Evolutionary conservation across 2,329 filamentous ascomycete genomes (phyloP), one percentile per base, ranked within the genome.

Genomic region (Hyphodiscus sp.): DNA sequence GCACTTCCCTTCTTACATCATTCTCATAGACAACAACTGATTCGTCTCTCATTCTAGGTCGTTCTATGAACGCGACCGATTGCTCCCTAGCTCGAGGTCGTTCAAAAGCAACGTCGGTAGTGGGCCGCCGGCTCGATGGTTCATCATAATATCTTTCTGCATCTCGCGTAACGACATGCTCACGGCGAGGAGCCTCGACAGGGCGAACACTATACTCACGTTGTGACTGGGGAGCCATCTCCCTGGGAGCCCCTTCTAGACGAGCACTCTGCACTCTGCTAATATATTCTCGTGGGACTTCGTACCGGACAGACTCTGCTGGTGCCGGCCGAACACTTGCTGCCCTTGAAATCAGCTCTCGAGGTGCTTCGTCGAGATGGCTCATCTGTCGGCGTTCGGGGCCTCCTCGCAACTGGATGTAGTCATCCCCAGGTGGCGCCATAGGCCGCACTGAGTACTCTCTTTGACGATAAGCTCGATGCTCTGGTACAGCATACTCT

Each of bases 251-350:
- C 47, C 59, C 74, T 41, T 76, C 70, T 2, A 71, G 70, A 33
- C 70, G 68, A 16, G 69, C 63, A 58, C 74, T 76, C 42, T 74
- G 70, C 53, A 76, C 65, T 57, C 75, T 70, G 29, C 55, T 55
- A 23, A 71, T 68, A 59, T 77, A 78, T 29, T 73, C 71, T 51
- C 65, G 61, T 20, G 69, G 65, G 15, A 71, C 59, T 49, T 74
- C 73, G 56, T 77, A 77, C 52, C 72, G 69, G 23, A 68, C 56
- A 2, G 67, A 20, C 20, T 26, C 41, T 13, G 11, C 33, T 11
- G 47, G 51, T n/a, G 71, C 69, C 19, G 84, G 82, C 46, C 82
- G 77, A 33, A 81, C 77, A 65, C 83, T 86, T 8, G 79, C 47
- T 30, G 72, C 67, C 55, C 65, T 59, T 19, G 59, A 51, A 8